Percentiles rank a stretch among this genome's conserved stretches.
Conservation (phyloP, 495 filamentous ascomycete genomes). For the Bacidia rubella region DNA sequence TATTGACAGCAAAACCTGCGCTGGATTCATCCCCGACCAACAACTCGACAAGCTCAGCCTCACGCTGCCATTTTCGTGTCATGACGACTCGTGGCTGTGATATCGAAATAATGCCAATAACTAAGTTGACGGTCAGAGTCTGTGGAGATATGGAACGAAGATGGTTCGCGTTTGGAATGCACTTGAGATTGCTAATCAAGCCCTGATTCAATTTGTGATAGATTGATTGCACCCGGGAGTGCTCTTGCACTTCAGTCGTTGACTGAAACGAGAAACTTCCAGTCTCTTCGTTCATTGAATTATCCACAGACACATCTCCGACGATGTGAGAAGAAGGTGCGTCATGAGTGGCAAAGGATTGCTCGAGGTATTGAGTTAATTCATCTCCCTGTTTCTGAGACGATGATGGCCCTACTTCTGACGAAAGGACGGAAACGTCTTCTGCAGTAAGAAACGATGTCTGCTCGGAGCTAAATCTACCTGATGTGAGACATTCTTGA, state of each 20-base stretch:
- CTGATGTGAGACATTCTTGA: background rate
- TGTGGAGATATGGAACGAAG: slow-evolving; percentile 58
- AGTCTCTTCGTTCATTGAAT: slow-evolving; percentile 12
- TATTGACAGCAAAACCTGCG: slow-evolving; percentile 67
- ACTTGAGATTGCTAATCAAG: slow-evolving; percentile 47
- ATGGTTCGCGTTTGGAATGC: slow-evolving; percentile 56
- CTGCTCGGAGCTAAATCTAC: background rate
- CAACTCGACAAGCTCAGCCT: slow-evolving; percentile 55
- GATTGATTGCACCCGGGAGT: slow-evolving; percentile 6
- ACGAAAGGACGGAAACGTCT: slow-evolving; percentile 7
- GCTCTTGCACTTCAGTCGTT: slow-evolving; percentile 12
- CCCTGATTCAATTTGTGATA: slow-evolving; percentile 18
- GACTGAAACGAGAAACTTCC: slow-evolving; percentile 22
- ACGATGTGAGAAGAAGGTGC: slow-evolving; percentile 35
- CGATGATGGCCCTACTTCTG: background rate
- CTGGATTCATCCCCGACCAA: slow-evolving; percentile 78
- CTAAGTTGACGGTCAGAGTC: slow-evolving; percentile 64
- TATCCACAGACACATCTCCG: slow-evolving; percentile 1
- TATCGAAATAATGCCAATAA: slow-evolving; percentile 65
- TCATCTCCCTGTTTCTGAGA: slow-evolving; percentile 23
- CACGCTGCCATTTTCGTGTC: slow-evolving; percentile 26
- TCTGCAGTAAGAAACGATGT: slow-evolving; percentile 10
- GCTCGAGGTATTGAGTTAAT: slow-evolving; percentile 55
- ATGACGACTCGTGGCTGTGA: slow-evolving; percentile 47
- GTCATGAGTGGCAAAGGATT: slow-evolving; percentile 55